A percentile compares a stretch with the other conserved stretches of the same genome.
phyloP scores from a whole-genome alignment of 495 filamentous ascomycete genomes.

The Tuber brumale region DNA sequence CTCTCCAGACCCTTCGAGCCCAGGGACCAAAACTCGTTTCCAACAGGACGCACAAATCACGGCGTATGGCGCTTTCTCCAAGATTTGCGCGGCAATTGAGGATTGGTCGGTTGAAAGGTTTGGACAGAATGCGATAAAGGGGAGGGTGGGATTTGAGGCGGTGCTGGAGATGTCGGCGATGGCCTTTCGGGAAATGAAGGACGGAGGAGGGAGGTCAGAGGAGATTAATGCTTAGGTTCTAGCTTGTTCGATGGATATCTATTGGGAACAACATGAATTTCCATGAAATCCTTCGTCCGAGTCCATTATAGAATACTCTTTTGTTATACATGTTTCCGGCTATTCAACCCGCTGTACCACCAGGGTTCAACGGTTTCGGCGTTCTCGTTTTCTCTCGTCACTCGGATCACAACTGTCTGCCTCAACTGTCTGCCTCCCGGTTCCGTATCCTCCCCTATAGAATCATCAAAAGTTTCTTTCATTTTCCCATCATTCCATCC shows the following conservation, averaged over 20 bases:
- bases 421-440: too few species aligned
- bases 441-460: background rate
- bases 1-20: slow-evolving; percentile 52
- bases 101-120: slow-evolving; percentile 83
- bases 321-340: background rate
- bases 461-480: background rate
- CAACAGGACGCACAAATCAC: slow-evolving; percentile 85
- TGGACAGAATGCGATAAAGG: slow-evolving; percentile 79
- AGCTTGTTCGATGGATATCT: background rate
- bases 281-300: background rate
- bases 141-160: slow-evolving; percentile 85
- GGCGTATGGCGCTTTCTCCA: slow-evolving; percentile 90
- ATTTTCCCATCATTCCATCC: background rate
- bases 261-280: background rate
- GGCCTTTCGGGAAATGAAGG: slow-evolving; percentile 82
- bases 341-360: background rate
- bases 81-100: slow-evolving; percentile 88
- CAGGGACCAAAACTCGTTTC: slow-evolving; percentile 65
- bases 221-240: slow-evolving; percentile 11
- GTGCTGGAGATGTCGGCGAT: slow-evolving; percentile 89
- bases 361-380: background rate
- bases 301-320: background rate
- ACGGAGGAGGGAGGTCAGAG: slow-evolving; percentile 40
- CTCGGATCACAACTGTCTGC: too few species aligned
- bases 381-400: background rate